Evolutionary conservation across 306 rosid genomes (phyloP).

Genomic region (Ammopiptanthus mongolicus): DNA sequence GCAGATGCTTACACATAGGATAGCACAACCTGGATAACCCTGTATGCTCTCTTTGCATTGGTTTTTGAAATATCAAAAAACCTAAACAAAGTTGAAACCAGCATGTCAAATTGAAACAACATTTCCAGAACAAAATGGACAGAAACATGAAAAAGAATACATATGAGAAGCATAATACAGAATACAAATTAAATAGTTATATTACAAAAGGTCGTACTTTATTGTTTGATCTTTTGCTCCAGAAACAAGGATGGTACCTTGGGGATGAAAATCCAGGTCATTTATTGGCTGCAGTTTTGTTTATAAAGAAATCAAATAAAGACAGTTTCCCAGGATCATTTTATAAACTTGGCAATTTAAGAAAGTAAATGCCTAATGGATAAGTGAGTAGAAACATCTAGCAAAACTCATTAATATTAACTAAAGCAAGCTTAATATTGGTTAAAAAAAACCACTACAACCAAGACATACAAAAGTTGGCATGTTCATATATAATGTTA

Average conservation of each 20-base stretch:
- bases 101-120: constrained; percentile 16
- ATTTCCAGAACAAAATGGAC: constrained; percentile 16
- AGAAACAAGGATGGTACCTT: constrained; percentile 69
- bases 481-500: neutral
- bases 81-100: constrained; percentile 36
- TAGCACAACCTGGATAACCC: constrained; percentile 76
- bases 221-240: constrained; percentile 92
- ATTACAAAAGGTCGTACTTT: constrained; percentile 48
- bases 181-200: neutral
- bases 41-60: constrained; percentile 85
- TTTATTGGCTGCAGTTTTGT: constrained; percentile 74
- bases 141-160: constrained; percentile 6
- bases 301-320: neutral
- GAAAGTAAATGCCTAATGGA: neutral
- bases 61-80: constrained; percentile 83
- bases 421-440: constrained; percentile 5
- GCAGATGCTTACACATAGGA: constrained; percentile 22
- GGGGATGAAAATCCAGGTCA: constrained; percentile 96
- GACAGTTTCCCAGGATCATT: constrained; percentile 1
- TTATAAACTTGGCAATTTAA: neutral
- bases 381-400: neutral
- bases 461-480: neutral
- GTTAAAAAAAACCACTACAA: neutral
- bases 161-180: neutral
- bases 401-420: neutral